Base-by-base conservation (phyloP, 1,139 yeast species). In the Magnusiomyces fungicola region DNA sequence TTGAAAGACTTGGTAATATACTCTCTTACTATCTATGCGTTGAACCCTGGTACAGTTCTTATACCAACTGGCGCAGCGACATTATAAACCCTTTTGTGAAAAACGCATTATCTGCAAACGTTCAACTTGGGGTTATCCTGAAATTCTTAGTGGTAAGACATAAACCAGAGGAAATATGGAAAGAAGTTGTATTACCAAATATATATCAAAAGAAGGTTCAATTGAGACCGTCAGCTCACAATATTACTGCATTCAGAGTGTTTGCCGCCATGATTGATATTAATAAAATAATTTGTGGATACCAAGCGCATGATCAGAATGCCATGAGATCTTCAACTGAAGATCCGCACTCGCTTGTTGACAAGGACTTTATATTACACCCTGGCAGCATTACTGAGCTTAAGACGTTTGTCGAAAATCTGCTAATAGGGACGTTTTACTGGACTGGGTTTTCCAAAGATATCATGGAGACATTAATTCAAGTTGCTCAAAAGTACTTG, bases 401-500 rank as follows among this genome's bases (percentile, higher is more conserved):
- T 43, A 67, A 82, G 53, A 64, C 81, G 45, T 70, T 82, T 56
- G 73, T 82, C 9, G 73, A 77, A 1, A 82, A 83, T 58, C 61
- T 82, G 42, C 85, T 79, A 60, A 69, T 82, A 51, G 80, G 85
- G 1, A 79, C 89, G 0, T 81, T 82, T 59, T 80, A 79, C 58
- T 83, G 89, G 89, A 79, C 87, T 1, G 88, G 88, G 0, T 82
- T 82, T 58, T 72, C 80, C 27, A 69, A 80, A 14, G 76, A 76
- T 44, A 71, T 75, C 22, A 76, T 2, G 65, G 69, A 38, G 74
- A 81, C 32, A 74, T 82, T 46, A n/a, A 19, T 43, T 19, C 50
- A 50, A 9, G 41, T 50, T 65, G 70, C 34, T 64, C 34, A 32
- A 14, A 32, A 66, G n/a, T 72, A 79, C 1, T 57, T 80, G 48